phyloP scores from a whole-genome alignment of 805 yeast species.

The Ogataea minuta region DNA sequence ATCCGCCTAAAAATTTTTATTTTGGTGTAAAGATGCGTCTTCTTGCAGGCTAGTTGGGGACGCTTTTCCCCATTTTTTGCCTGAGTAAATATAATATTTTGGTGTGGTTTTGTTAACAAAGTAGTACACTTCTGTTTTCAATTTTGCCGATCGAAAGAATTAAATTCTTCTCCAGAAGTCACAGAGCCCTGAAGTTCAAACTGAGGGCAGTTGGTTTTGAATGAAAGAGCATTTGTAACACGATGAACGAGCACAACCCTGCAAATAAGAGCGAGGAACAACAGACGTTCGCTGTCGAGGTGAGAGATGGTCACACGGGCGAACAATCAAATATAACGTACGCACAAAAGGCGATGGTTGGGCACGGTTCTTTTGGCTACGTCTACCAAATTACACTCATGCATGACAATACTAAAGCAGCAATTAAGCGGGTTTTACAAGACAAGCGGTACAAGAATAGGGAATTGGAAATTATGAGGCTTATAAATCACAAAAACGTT shows the following conservation, averaged over 20 bases:
- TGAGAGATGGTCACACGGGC: slow-evolving; percentile 70
- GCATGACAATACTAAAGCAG: slow-evolving; percentile 77
- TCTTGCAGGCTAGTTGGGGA: not conserved
- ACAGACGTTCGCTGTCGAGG: slow-evolving; percentile 54
- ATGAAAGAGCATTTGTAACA: not conserved
- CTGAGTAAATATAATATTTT: slow-evolving; percentile 1
- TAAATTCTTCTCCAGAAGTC: slow-evolving; percentile 1
- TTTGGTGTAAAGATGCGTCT: slow-evolving; percentile 4
- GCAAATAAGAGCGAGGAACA: slow-evolving; percentile 13
- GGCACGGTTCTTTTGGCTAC: slow-evolving; percentile 99
- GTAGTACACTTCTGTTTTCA: slow-evolving; percentile 8
- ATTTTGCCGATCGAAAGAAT: slow-evolving; percentile 4
- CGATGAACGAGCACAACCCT: slow-evolving; percentile 6
- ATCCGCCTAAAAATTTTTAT: too few relatives aligned
- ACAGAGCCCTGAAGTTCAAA: not conserved
- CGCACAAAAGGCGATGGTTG: slow-evolving; percentile 85
- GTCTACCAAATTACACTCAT: slow-evolving; percentile 85
- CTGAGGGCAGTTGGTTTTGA: not conserved
- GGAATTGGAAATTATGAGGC: slow-evolving; percentile 93
- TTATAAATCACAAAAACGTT: slow-evolving; percentile 80
- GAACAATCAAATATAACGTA: slow-evolving; percentile 62
- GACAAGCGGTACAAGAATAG: slow-evolving; percentile 92
- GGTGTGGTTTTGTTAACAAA: slow-evolving; percentile 8
- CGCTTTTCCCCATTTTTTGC: slow-evolving; percentile 12
- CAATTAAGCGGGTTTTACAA: slow-evolving; percentile 94